These are phyloP conservation scores for Fusarium sp. DNA, from an alignment of 2,329 filamentous ascomycete genomes.

Conservation along the genomic window DNA sequence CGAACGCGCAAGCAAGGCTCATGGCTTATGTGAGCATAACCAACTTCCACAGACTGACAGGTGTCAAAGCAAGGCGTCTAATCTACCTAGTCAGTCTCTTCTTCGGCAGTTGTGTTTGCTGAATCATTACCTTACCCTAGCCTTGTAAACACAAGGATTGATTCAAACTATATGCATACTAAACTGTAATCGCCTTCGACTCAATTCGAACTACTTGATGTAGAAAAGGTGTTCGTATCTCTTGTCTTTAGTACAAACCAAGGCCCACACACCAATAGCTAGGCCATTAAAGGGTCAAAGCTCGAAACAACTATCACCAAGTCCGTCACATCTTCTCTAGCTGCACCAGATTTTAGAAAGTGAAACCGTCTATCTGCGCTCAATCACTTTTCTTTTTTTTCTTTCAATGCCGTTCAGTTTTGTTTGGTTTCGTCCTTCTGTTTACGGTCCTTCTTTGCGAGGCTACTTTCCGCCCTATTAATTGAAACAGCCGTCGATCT, in stretches of 20 bases:
- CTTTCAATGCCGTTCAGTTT: background rate
- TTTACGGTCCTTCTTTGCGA: background rate
- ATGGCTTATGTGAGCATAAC: background rate
- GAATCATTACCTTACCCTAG: slow-evolving; percentile 2
- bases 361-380: slow-evolving; percentile 13
- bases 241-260: background rate
- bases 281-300: slow-evolving; percentile 8
- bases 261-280: background rate
- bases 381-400: background rate
- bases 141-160: background rate
- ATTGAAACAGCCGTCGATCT: background rate
- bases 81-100: background rate
- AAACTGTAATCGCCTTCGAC: background rate
- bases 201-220: background rate
- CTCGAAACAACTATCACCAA: slow-evolving; percentile 10
- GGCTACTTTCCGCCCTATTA: background rate
- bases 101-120: slow-evolving; percentile 18
- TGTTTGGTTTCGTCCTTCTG: slow-evolving; percentile 2
- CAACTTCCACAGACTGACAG: background rate
- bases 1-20: slow-evolving; percentile 2
- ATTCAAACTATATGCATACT: background rate
- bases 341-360: background rate
- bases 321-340: slow-evolving; percentile 6
- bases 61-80: background rate
- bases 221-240: background rate